Evolutionary conservation across 108 stramenopile genomes (phyloP).

Genomic region (Aurantiochytrium sp.): DNA sequence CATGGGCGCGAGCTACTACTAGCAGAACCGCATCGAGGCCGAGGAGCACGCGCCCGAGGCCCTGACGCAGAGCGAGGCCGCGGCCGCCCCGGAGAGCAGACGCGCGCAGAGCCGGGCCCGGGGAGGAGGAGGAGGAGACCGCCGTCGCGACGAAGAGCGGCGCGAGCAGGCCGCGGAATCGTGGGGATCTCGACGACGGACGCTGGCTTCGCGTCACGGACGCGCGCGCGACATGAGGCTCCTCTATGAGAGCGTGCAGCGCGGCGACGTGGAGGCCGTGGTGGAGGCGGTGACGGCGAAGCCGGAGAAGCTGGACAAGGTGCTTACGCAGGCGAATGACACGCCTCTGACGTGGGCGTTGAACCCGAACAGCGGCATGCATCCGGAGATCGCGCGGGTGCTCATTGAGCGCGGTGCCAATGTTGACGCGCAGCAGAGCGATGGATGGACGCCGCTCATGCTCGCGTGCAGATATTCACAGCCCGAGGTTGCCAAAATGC

Average conservation of each 20-base stretch:
- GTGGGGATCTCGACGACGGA: too few relatives aligned
- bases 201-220: too few relatives aligned
- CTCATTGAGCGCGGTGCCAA: not conserved
- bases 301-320: not conserved
- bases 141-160: too few relatives aligned
- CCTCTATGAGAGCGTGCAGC: not conserved
- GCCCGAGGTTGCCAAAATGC: not conserved
- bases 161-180: too few relatives aligned
- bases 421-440: not conserved
- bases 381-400: not conserved
- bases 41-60: too few relatives aligned
- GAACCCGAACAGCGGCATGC: slow-evolving; percentile 4
- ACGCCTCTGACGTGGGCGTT: slow-evolving; percentile 3
- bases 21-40: too few relatives aligned
- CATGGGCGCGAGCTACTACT: too few relatives aligned
- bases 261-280: not conserved
- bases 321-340: not conserved
- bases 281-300: not conserved
- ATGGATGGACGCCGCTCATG: not conserved
- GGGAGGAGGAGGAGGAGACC: too few relatives aligned
- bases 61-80: too few relatives aligned
- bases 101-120: too few relatives aligned
- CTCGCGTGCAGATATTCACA: not conserved
- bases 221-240: too few relatives aligned
- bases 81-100: too few relatives aligned